phyloP scores from a whole-genome alignment of 768 basidiomycete species.

The Rhodotorula paludigena region DNA sequence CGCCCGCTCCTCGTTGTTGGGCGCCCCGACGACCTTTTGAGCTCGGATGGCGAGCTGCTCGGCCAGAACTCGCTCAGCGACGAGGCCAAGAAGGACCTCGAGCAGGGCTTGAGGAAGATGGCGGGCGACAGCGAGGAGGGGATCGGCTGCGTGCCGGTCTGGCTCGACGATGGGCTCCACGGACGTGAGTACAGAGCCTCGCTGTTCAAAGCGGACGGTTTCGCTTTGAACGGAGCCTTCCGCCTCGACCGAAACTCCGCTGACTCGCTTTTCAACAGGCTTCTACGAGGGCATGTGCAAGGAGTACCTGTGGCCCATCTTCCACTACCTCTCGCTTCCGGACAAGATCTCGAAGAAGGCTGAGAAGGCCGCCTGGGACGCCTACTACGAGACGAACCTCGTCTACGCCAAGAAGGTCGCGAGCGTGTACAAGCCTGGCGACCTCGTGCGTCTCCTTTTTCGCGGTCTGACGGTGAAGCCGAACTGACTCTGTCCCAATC shows the following conservation, averaged over 20 bases:
- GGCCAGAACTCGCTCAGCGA: constrained; percentile 54
- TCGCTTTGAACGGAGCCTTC: too few relatives aligned
- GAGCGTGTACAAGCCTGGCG: constrained; percentile 76
- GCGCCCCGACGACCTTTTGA: constrained; percentile 82
- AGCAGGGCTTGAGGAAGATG: constrained; percentile 62
- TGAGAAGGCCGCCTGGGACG: constrained; percentile 62
- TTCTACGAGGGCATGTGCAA: constrained; percentile 82
- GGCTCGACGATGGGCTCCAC: constrained; percentile 81
- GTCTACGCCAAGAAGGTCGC: constrained; percentile 77
- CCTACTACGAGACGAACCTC: constrained; percentile 75
- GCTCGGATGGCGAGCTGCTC: constrained; percentile 49
- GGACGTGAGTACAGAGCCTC: constrained; percentile 44
- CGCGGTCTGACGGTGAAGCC: constrained; percentile 56
- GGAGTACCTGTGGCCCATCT: constrained; percentile 83
- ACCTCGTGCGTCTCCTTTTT: constrained; percentile 66
- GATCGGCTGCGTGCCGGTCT: constrained; percentile 79
- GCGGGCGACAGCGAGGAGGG: constrained; percentile 53
- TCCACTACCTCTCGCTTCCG: constrained; percentile 98
- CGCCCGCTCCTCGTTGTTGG: constrained; percentile 89
- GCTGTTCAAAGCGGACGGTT: neutral
- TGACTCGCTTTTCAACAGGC: constrained; percentile 1
- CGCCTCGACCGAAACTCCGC: constrained; percentile 43
- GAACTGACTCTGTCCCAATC: too few relatives aligned
- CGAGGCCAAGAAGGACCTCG: constrained; percentile 63
- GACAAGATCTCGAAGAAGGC: constrained; percentile 88